These are phyloP conservation scores for Bacterosira constricta DNA, from an alignment of 108 stramenopile species.

Conservation along the genomic window DNA sequence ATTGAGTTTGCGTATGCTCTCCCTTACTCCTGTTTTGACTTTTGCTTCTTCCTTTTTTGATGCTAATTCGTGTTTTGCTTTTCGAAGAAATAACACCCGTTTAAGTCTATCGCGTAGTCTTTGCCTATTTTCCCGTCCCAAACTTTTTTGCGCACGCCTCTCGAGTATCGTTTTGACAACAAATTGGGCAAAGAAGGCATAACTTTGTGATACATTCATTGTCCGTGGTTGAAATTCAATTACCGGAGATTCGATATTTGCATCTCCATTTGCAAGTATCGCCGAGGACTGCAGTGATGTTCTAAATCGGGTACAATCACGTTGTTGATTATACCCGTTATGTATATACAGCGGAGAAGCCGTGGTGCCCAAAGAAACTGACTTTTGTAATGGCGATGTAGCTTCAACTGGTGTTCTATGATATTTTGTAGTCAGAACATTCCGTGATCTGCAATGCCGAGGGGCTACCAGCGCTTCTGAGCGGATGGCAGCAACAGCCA, in stretches of 20 bases:
- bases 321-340: not conserved
- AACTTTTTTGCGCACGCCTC: conserved; percentile 12
- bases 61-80: not conserved
- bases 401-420: not conserved
- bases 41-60: not conserved
- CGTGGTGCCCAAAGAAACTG: not conserved
- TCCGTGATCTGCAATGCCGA: not conserved
- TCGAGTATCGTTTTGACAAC: conserved; percentile 28
- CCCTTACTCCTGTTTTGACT: conserved; percentile 8
- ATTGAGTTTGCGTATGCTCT: conserved; percentile 52
- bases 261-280: not conserved
- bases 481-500: conserved; percentile 4
- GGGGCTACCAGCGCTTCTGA: conserved; percentile 8
- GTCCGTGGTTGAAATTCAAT: conserved; percentile 40
- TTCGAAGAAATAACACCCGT: conserved; percentile 6
- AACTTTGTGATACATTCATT: conserved; percentile 43
- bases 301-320: not conserved
- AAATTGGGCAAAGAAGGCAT: conserved; percentile 39
- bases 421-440: not conserved
- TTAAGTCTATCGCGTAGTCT: conserved; percentile 27
- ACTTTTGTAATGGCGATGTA: not conserved
- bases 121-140: conserved; percentile 10
- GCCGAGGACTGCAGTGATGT: not conserved
- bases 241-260: not conserved
- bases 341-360: not conserved